phyloP scores from a whole-genome alignment of 306 rosid genomes.

The Trifolium subterraneum region DNA sequence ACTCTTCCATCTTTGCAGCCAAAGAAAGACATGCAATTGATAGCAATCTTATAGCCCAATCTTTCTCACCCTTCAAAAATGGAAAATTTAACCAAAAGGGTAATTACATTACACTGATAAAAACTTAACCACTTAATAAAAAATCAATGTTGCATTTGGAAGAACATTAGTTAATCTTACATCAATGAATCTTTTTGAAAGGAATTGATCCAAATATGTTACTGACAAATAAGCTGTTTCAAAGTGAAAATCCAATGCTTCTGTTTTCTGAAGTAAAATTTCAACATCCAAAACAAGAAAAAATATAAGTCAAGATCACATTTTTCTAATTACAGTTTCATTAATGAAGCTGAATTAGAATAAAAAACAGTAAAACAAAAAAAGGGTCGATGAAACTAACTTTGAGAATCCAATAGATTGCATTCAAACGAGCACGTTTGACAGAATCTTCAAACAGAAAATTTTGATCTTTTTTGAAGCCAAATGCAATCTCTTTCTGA shows the following conservation, averaged over 20 bases:
- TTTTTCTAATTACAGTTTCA: slow-evolving; percentile 20
- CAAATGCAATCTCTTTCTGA: slow-evolving; percentile 57
- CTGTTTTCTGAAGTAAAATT: slow-evolving; percentile 56
- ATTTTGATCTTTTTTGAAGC: slow-evolving; percentile 53
- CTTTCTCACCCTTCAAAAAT: slow-evolving; percentile 58
- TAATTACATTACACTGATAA: slow-evolving; percentile 1
- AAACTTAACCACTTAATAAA: neutral
- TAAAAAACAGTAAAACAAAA: slow-evolving; percentile 7
- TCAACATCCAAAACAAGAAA: slow-evolving; percentile 17
- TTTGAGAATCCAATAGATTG: slow-evolving; percentile 76
- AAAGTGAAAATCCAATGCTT: slow-evolving; percentile 66
- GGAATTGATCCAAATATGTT: slow-evolving; percentile 81
- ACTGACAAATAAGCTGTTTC: slow-evolving; percentile 84
- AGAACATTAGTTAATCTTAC: slow-evolving; percentile 49
- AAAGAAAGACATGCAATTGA: slow-evolving; percentile 77
- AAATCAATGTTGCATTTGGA: neutral
- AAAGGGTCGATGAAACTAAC: slow-evolving; percentile 52
- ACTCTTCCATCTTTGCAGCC: slow-evolving; percentile 88
- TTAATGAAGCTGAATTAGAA: slow-evolving; percentile 41
- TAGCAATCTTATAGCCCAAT: slow-evolving; percentile 68
- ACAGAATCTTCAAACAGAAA: slow-evolving; percentile 47
- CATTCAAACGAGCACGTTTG: slow-evolving; percentile 63
- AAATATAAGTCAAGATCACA: neutral
- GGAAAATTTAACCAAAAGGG: slow-evolving; percentile 30
- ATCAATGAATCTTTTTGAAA: slow-evolving; percentile 56